These are phyloP conservation scores for Intubia oerlemansii DNA, from an alignment of 2,329 filamentous ascomycete species.

Conservation along the genomic window DNA sequence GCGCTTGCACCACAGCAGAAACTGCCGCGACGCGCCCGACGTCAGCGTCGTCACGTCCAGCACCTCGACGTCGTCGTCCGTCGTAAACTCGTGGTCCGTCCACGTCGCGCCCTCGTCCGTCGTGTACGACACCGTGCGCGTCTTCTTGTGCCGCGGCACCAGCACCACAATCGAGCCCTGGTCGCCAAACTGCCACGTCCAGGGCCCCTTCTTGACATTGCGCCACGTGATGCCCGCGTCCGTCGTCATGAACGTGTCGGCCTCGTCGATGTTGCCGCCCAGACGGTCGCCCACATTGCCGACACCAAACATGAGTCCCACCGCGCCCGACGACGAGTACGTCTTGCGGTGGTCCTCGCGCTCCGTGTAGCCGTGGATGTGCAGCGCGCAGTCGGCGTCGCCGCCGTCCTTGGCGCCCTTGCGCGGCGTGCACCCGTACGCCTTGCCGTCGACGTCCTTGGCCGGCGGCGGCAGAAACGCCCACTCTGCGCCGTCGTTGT, in stretches of 20 bases:
- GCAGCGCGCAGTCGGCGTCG: conserved; percentile 54
- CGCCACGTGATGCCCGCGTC: conserved; percentile 86
- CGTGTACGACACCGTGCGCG: conserved; percentile 30
- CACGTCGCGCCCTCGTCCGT: conserved; percentile 61
- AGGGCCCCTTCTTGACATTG: conserved; percentile 66
- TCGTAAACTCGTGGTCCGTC: conserved; percentile 47
- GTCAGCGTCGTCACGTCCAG: conserved; percentile 71
- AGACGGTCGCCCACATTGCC: conserved; percentile 71
- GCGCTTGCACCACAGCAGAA: conserved; percentile 62
- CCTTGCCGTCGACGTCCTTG: conserved; percentile 48
- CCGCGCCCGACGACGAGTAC: conserved; percentile 69
- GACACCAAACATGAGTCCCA: conserved; percentile 76
- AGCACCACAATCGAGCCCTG: conserved; percentile 86
- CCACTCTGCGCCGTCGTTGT: conserved; percentile 92
- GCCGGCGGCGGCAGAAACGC: conserved; percentile 49
- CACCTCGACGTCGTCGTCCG: conserved; percentile 46
- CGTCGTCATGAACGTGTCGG: conserved; percentile 74
- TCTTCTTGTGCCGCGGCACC: conserved; percentile 46
- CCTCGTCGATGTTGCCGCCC: conserved; percentile 38
- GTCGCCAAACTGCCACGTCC: conserved; percentile 90
- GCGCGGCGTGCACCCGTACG: conserved; percentile 36
- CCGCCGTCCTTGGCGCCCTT: conserved; percentile 23
- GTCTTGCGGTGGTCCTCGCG: conserved; percentile 62
- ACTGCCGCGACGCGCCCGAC: conserved; percentile 76
- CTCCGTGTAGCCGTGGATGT: conserved; percentile 93